phyloP scores from a whole-genome alignment of 306 rosid species.

The Pueraria montana region DNA sequence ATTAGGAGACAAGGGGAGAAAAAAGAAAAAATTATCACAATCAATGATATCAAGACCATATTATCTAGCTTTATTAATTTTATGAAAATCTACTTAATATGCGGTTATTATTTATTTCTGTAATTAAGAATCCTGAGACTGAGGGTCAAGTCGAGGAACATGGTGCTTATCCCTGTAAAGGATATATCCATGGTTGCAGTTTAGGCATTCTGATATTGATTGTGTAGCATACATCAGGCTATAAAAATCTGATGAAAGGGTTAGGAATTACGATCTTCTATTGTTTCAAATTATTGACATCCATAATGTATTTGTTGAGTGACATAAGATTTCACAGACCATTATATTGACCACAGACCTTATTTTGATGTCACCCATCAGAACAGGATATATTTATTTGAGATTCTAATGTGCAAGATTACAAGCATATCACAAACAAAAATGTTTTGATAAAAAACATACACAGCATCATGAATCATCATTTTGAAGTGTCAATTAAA shows the following conservation, averaged over 20 bases:
- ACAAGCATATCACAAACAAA: slow-evolving; percentile 8
- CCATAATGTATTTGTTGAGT: slow-evolving; percentile 1
- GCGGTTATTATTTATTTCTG: slow-evolving; percentile 8
- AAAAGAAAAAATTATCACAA: neutral
- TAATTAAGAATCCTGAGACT: slow-evolving; percentile 1
- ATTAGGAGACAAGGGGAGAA: slow-evolving; percentile 1
- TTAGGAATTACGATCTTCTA: neutral
- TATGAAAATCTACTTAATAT: slow-evolving; percentile 18
- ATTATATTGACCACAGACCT: neutral
- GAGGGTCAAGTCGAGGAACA: slow-evolving; percentile 14
- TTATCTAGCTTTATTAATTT: slow-evolving; percentile 13
- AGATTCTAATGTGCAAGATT: slow-evolving; percentile 1
- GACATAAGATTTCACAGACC: slow-evolving; percentile 21
- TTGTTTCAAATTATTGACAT: slow-evolving; percentile 31
- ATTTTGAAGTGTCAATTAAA: slow-evolving; percentile 14
- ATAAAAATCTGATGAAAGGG: neutral
- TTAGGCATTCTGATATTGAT: slow-evolving; percentile 16
- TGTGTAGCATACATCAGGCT: neutral
- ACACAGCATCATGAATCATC: neutral
- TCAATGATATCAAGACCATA: slow-evolving; percentile 2
- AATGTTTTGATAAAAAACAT: slow-evolving; percentile 19
- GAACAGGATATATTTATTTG: slow-evolving; percentile 17
- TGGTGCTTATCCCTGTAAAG: neutral
- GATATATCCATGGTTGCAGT: neutral
- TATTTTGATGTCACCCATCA: neutral